phyloP scores from a whole-genome alignment of 768 basidiomycete species.

The Mycena leptocephala region DNA sequence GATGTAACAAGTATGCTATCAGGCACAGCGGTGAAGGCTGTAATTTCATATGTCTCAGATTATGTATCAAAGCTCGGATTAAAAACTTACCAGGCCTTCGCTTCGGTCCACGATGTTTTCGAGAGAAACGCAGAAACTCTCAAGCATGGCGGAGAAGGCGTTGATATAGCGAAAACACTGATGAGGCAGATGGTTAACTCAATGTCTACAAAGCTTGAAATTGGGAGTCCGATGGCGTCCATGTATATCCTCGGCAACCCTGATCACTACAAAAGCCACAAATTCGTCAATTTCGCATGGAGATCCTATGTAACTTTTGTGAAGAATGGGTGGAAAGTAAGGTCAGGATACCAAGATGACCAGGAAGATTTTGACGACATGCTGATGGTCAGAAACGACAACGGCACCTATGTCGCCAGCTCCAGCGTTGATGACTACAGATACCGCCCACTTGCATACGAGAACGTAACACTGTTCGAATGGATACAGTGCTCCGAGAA shows the following conservation, averaged over 20 bases:
- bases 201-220: too few species aligned
- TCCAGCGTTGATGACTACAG: neutral
- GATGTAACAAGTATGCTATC: neutral
- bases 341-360: too few species aligned
- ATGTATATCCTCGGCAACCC: neutral
- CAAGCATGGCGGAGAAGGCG: neutral
- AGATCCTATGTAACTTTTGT: neutral
- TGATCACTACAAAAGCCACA: neutral
- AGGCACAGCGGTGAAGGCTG: neutral
- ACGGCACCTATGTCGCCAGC: neutral
- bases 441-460: neutral
- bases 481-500: neutral
- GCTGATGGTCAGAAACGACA: neutral
- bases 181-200: too few species aligned
- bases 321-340: too few species aligned
- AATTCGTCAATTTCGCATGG: neutral
- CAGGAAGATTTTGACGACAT: neutral
- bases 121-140: conserved; percentile 26
- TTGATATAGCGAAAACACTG: neutral
- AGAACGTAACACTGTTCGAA: too few species aligned
- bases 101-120: neutral
- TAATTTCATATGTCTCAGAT: neutral
- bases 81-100: neutral
- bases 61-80: too few species aligned
- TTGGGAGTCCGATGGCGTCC: too few species aligned